Percentiles rank a stretch among this genome's conserved stretches.
These are phyloP conservation scores for Tetracentron sinense DNA, from an alignment of 164 flowering plant species.

Conservation along the genomic window DNA sequence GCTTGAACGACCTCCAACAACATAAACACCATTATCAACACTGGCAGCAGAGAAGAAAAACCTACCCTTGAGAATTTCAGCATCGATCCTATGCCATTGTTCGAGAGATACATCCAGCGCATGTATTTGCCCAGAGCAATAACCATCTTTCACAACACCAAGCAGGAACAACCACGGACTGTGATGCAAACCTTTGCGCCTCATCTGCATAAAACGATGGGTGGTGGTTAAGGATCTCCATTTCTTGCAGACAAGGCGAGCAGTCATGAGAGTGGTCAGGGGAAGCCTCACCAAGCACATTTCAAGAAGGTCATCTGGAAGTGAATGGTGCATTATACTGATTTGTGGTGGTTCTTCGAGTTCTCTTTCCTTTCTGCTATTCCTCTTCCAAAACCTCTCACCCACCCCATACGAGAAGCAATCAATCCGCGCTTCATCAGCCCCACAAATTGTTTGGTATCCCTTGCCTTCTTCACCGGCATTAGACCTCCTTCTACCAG, in stretches of 20 bases:
- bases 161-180: conserved; percentile 87
- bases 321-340: conserved; percentile 40
- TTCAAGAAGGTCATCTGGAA: conserved; percentile 90
- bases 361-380: conserved; percentile 41
- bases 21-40: conserved; percentile 56
- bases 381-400: conserved; percentile 71
- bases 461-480: conserved; percentile 61
- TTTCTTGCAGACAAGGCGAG: conserved; percentile 89
- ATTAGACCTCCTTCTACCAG: conserved; percentile 58
- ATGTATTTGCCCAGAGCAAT: conserved; percentile 75
- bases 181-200: conserved; percentile 54
- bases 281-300: conserved; percentile 92
- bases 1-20: conserved; percentile 94
- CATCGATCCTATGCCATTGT: conserved; percentile 70
- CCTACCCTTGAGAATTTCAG: conserved; percentile 69
- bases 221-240: conserved; percentile 74
- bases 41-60: conserved; percentile 81
- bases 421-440: conserved; percentile 62
- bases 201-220: conserved; percentile 65
- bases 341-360: conserved; percentile 28
- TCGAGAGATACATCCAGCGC: conserved; percentile 68
- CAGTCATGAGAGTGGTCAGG: conserved; percentile 72
- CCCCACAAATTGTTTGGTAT: conserved; percentile 44
- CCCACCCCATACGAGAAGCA: conserved; percentile 73
- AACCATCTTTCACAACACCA: conserved; percentile 81